Evolutionary conservation across 1,139 yeast species (phyloP), one percentile per base, ranked within the genome.

Genomic region (Zygosaccharomyces pseudobailii): DNA sequence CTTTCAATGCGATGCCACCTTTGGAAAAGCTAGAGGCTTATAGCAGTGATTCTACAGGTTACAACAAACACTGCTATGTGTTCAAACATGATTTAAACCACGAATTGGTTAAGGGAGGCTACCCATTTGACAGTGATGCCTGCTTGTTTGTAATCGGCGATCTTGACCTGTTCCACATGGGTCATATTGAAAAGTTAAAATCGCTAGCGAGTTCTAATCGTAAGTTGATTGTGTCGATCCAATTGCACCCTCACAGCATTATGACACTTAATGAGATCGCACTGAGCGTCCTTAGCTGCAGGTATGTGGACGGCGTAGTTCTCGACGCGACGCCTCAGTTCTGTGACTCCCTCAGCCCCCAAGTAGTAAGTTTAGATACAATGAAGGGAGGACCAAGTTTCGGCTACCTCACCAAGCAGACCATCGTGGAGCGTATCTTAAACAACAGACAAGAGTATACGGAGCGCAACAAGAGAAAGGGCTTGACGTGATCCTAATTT

Each of bases 161-260:
- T 1, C 92, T 89, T 70, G 98, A 92, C 66, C 73, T 92, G 52
- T 89, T 92, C 68, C 90, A 89, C 63, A 90, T 96, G 25, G 97
- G 96, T 17, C 97, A 92, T 63, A 87, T 90, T 53, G 86, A 82
- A 48, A 68, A 66, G n/a, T 46, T 68, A 23, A 58, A 61, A 9
- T 46, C 49, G 25, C 43, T 82, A 64, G 45, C 65, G 50, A 59
- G 67, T 45, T 36, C 66, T 5, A 62, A 64, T 6, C 74, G 75
- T 7, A 65, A 71, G 7, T 79, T 87, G 0, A 88, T 86, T 20
- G 96, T 95, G 1, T 66, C 88, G 23, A 81, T 79, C 55, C 95
- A 87, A 63, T 57, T 61, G 25, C 72, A 74, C 48, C 82, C 82
- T 63, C 80, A 81, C 61, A 95, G 96, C 17, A 82, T 89, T 43